Conservation (phyloP, 768 basidiomycete genomes). For the Amanita jacksonii region DNA sequence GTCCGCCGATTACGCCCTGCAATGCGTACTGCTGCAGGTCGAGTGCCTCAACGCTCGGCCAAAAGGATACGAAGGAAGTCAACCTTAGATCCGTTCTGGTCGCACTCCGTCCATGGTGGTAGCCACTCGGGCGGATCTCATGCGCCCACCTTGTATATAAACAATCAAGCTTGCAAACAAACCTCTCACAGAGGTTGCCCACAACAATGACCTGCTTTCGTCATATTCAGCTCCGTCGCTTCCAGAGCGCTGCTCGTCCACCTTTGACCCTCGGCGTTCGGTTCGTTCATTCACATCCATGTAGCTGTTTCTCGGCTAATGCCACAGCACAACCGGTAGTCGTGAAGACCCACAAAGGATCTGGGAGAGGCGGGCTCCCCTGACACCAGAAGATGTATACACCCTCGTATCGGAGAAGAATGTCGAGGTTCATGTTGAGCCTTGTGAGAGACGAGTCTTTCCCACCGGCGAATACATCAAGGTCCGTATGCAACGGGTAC, state of each 20-base stretch:
- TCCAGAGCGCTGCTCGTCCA: conserved; percentile 8
- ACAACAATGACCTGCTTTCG: conserved; percentile 2
- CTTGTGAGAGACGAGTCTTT: conserved; percentile 70
- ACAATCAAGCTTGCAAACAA: background rate
- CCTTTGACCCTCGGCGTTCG: conserved; percentile 26
- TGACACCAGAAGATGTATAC: conserved; percentile 68
- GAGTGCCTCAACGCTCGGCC: no score
- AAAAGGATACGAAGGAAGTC: no score
- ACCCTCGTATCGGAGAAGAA: conserved; percentile 45
- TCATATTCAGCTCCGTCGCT: background rate
- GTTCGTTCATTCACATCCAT: conserved; percentile 5
- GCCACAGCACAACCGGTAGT: conserved; percentile 18
- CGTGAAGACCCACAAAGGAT: conserved; percentile 72
- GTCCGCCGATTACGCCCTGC: no score
- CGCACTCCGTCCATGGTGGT: no score
- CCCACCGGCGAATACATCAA: conserved; percentile 49
- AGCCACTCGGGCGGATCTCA: conserved; percentile 20
- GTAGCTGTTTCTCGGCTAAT: background rate
- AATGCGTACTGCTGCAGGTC: no score
- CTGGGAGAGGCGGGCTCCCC: conserved; percentile 82
- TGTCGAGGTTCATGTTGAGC: conserved; percentile 64
- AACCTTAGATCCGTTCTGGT: no score
- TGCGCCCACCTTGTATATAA: conserved; percentile 3
- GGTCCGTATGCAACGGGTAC: conserved; percentile 30
- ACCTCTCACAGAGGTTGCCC: background rate